These are phyloP conservation scores for Candida tetrigidarum DNA, from an alignment of 1,139 yeast species.

Conservation along the genomic window DNA sequence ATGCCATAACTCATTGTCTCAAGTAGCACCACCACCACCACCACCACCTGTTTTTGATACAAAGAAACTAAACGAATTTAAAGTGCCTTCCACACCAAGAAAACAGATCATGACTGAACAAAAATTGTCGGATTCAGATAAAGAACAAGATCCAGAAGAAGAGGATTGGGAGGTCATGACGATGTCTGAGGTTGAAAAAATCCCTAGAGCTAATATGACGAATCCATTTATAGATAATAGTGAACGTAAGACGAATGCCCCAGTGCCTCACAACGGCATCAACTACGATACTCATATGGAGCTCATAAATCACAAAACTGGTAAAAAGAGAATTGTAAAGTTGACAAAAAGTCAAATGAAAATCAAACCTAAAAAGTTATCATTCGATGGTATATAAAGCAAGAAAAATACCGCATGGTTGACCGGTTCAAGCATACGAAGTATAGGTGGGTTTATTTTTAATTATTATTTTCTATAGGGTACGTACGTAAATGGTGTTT, in stretches of 20 bases:
- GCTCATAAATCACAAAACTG: slow-evolving; percentile 41
- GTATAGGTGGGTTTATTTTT: too few relatives aligned
- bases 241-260: neutral
- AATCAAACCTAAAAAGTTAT: slow-evolving; percentile 45
- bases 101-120: slow-evolving; percentile 33
- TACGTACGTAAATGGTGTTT: neutral
- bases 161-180: slow-evolving; percentile 28
- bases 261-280: slow-evolving; percentile 14
- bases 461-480: neutral
- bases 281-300: slow-evolving; percentile 46
- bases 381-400: slow-evolving; percentile 11
- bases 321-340: slow-evolving; percentile 37
- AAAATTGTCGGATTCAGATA: slow-evolving; percentile 29
- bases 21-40: slow-evolving; percentile 9
- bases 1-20: slow-evolving; percentile 3
- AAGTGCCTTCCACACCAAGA: slow-evolving; percentile 33
- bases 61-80: slow-evolving; percentile 17
- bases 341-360: slow-evolving; percentile 38
- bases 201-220: slow-evolving; percentile 12
- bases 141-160: slow-evolving; percentile 41
- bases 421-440: slow-evolving; percentile 9
- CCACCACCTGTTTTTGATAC: slow-evolving; percentile 13
- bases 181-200: slow-evolving; percentile 10
- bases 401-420: neutral
- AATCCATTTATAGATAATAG: slow-evolving; percentile 19